These are phyloP conservation scores for Pogostemon cablin DNA, from an alignment of 257 asterid genomes.

Conservation along the genomic window DNA sequence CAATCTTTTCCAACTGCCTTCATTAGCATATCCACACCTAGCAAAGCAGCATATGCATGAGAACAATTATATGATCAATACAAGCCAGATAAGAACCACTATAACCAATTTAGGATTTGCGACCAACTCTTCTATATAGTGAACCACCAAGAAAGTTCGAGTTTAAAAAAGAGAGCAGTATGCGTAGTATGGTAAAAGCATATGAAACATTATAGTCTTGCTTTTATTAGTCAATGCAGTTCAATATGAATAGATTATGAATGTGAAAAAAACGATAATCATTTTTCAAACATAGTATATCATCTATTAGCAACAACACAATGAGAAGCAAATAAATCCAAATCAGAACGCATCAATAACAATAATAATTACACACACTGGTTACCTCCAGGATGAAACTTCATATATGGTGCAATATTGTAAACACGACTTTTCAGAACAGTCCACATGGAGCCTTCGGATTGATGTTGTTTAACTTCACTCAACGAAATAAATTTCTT, in stretches of 20 bases:
- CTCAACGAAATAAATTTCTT: conserved; percentile 66
- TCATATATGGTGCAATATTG: conserved; percentile 88
- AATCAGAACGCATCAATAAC: neutral
- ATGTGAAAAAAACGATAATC: neutral
- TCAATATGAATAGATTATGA: neutral
- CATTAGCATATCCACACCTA: conserved; percentile 87
- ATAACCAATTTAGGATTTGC: neutral
- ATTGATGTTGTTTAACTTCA: conserved; percentile 84
- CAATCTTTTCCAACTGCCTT: conserved; percentile 98
- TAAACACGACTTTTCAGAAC: conserved; percentile 93
- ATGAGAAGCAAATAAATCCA: neutral
- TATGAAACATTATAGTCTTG: no score
- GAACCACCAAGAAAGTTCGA: neutral
- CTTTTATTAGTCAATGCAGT: no score
- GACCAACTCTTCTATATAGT: neutral
- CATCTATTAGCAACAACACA: conserved; percentile 8
- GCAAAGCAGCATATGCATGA: conserved; percentile 27
- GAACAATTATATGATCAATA: neutral
- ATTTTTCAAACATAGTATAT: neutral
- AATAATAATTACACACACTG: conserved; percentile 5
- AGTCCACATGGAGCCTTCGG: conserved; percentile 93
- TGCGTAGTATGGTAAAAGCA: no score
- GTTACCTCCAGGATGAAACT: conserved; percentile 98
- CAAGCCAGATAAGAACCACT: neutral
- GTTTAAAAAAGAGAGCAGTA: no score